Evolutionary conservation across 352 stramenopile species (phyloP), one percentile per base, ranked within the genome.

Genomic region (Pythium vanterpoolii): DNA sequence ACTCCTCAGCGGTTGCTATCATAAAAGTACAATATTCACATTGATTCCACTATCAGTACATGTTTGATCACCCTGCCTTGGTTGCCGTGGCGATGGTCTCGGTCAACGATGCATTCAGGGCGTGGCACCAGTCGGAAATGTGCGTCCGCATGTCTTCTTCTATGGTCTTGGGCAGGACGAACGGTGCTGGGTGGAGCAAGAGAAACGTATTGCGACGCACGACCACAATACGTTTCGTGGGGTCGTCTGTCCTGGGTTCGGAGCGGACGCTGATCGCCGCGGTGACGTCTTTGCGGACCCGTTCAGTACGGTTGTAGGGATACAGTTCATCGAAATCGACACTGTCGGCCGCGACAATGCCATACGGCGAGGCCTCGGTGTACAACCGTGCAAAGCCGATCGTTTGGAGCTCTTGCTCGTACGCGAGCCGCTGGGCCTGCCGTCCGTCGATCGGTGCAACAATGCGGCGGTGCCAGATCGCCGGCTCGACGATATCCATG

Each of bases 401-500:
- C n/a, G 60, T 49, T 28, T 72, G 67, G 39, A 62, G 51, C 53
- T 71, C 63, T 9, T 60, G 19, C 1, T 34, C 10, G 30, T 57
- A 44, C n/a, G n/a, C n/a, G n/a, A n/a, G n/a, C n/a, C n/a, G n/a
- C n/a, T n/a, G 8, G 4, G 9, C 10, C 70, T 63, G 11, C 40
- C 45, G 33, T 42, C 44, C n/a, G 1, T 57, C 51, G n/a, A 61
- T 42, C 7, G 52, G 68, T 34, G 76, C 75, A 10, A 80, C 38
- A 2, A 83, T 28, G 16, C 72, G 74, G 36, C 75, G 69, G 44
- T 82, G 77, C 62, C 56, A 75, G 8, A 82, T 73, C 16, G 51
- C 71, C 14, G 57, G 49, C 8, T 68, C 63, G 10, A 69, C 52
- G 16, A 71, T 56, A 8, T 81, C 72, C 14, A 73, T 68, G 65